Conservation (phyloP, 306 rosid species). For the Quercus ilex region DNA sequence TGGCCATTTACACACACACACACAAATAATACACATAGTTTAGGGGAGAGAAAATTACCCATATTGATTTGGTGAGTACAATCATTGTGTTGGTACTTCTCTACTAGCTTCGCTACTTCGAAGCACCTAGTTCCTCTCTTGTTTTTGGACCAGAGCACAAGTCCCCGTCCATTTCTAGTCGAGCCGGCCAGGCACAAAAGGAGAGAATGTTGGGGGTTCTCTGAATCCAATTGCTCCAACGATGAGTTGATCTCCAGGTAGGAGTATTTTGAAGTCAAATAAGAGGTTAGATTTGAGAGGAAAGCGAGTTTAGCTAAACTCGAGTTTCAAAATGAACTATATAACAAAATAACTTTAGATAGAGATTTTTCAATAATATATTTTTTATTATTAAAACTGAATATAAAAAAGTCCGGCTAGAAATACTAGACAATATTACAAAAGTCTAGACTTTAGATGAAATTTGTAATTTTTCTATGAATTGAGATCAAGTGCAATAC, state of each 20-base stretch:
- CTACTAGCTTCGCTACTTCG: constrained; percentile 71
- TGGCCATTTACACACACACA: too few relatives aligned
- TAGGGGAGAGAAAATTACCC: constrained; percentile 30
- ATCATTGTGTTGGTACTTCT: constrained; percentile 72
- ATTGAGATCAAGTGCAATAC: too few relatives aligned
- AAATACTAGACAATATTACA: too few relatives aligned
- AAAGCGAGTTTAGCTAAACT: not conserved
- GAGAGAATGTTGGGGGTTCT: constrained; percentile 86
- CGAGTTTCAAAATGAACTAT: too few relatives aligned
- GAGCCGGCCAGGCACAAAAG: constrained; percentile 70
- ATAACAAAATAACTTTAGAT: too few relatives aligned
- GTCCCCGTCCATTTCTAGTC: constrained; percentile 72
- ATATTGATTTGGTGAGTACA: constrained; percentile 76
- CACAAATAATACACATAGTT: not conserved
- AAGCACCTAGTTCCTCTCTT: constrained; percentile 46
- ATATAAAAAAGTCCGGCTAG: too few relatives aligned
- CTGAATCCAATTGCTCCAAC: constrained; percentile 53
- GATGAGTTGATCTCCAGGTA: constrained; percentile 59
- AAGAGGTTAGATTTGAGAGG: constrained; percentile 67
- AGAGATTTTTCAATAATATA: too few relatives aligned
- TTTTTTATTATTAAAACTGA: too few relatives aligned
- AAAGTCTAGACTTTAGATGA: too few relatives aligned
- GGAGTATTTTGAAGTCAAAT: constrained; percentile 70
- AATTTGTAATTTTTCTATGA: too few relatives aligned
- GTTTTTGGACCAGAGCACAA: constrained; percentile 36